phyloP scores from a whole-genome alignment of 371 early-diverging fungal genomes.

The Saksenaea oblongispora region DNA sequence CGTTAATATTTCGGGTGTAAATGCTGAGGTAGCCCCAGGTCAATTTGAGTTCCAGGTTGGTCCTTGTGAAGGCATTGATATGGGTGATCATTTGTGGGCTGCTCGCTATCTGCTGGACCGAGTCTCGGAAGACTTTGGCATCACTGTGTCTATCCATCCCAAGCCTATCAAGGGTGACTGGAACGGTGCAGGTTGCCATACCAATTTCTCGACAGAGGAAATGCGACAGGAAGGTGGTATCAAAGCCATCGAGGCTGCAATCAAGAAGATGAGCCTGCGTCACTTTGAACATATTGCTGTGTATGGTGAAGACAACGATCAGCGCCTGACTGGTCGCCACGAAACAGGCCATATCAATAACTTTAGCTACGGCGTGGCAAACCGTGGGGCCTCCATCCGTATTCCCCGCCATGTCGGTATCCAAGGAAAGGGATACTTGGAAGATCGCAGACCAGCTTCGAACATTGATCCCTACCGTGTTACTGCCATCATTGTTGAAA shows the following conservation, averaged over 20 bases:
- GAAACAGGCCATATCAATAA: constrained; percentile 62
- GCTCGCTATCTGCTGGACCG: constrained; percentile 59
- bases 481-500: constrained; percentile 58
- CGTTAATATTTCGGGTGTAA: constrained; percentile 51
- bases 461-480: constrained; percentile 69
- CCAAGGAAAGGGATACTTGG: constrained; percentile 62
- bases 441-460: constrained; percentile 66
- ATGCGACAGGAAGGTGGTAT: constrained; percentile 64
- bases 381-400: constrained; percentile 70
- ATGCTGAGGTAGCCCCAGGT: constrained; percentile 62
- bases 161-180: constrained; percentile 63
- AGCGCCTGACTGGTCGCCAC: constrained; percentile 61
- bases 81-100: constrained; percentile 62
- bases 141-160: constrained; percentile 56
- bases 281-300: constrained; percentile 65
- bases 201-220: constrained; percentile 60
- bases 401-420: constrained; percentile 65
- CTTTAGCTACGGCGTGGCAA: constrained; percentile 65
- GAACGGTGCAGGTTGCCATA: constrained; percentile 59
- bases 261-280: constrained; percentile 52
- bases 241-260: constrained; percentile 55
- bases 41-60: constrained; percentile 68
- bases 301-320: constrained; percentile 67
- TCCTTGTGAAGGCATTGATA: constrained; percentile 58
- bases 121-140: constrained; percentile 63